Base-by-base conservation (phyloP, 2,329 filamentous ascomycete species). In the Colletotrichum agaves region DNA sequence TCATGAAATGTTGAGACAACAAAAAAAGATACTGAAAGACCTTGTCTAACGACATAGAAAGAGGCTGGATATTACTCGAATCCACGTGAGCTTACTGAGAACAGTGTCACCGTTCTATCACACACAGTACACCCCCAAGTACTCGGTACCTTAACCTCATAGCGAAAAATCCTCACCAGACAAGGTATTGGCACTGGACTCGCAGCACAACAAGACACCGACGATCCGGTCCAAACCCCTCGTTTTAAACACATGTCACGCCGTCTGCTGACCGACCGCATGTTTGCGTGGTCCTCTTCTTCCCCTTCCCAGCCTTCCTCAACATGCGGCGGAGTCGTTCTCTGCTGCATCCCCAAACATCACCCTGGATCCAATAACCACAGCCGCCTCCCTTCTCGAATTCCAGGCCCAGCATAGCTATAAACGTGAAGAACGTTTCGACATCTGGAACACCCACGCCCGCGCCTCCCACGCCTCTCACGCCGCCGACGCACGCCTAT, bases 311-410 rank as follows among this genome's bases (percentile, higher is more conserved):
- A 62, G 64, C 69, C 63, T 66, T 74, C 73, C 71, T 73, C 79
- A 83, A 77, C 74, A 89, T 89, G 87, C 84, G 82, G 87, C 82
- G 83, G 86, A 86, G 83, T 79, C 75, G 72, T 73, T 78, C 85
- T 87, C 87, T 84, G 83, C 84, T 82, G 84, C 84, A 83, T 78
- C 78, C 75, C 72, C 78, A 74, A 73, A 74, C 73, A 78, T 83
- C 84, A 87, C 79, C 77, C 84, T 89, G 87, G 87, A 89, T 85
- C 78, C 84, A 75, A 80, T 84, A 85, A 78, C 81, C 63, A 73
- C 74, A 71, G 73, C 77, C 69, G 73, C 79, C 71, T 74, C 77
- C 69, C 74, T 78, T 69, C 72, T 79, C 73, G 72, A 74, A 74
- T 70, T 74, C 75, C 73, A 76, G 70, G 72, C 71, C 69, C 67